These are phyloP conservation scores for Claviceps pusilla DNA, from an alignment of 2,329 filamentous ascomycete species.

Conservation along the genomic window DNA sequence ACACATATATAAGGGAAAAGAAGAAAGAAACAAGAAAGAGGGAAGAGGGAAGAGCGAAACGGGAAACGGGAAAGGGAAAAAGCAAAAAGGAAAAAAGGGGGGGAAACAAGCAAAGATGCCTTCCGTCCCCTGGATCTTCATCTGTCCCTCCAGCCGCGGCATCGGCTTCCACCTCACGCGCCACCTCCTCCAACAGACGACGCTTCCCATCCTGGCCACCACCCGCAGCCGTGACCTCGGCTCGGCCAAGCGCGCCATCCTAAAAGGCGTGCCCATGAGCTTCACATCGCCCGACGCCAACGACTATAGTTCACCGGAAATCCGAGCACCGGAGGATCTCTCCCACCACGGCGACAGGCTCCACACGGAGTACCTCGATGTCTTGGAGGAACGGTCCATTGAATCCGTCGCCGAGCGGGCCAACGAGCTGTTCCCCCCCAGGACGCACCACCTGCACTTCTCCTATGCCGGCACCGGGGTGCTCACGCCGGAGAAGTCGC, in stretches of 20 bases:
- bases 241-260: constrained; percentile 20
- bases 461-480: constrained; percentile 57
- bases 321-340: no score
- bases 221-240: constrained; percentile 22
- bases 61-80: no score
- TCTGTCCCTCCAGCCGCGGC: constrained; percentile 32
- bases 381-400: constrained; percentile 48
- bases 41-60: no score
- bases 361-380: constrained; percentile 27
- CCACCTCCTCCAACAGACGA: constrained; percentile 31
- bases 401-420: not conserved
- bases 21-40: no score
- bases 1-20: no score
- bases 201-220: constrained; percentile 32
- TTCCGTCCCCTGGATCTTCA: constrained; percentile 33
- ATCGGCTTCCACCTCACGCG: constrained; percentile 34
- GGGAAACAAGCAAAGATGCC: constrained; percentile 18
- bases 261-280: constrained; percentile 5
- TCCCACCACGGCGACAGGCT: constrained; percentile 15
- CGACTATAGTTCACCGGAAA: no score
- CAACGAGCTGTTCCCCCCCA: constrained; percentile 41
- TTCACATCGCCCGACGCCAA: no score
- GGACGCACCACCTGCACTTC: constrained; percentile 47
- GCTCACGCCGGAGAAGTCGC: constrained; percentile 58
- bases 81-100: no score